Percentiles rank a stretch among this genome's conserved stretches.
Conservation (phyloP, 1,284 basidiomycete species). For the Cryptococcus sp. region DNA sequence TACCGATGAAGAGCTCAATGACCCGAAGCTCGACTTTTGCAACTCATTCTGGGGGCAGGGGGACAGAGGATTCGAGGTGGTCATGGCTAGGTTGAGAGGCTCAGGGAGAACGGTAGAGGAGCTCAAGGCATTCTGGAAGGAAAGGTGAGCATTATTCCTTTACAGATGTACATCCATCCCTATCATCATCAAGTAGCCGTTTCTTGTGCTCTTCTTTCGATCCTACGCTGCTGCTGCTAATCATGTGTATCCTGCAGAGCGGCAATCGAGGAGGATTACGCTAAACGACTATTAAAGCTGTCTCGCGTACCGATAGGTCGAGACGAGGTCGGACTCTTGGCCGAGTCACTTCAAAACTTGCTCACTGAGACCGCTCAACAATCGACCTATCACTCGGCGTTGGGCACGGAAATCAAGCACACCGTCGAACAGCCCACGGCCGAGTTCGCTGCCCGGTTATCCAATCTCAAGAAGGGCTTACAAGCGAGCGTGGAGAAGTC, state of each 20-base stretch:
- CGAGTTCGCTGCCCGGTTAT: constrained; percentile 67
- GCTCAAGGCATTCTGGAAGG: constrained; percentile 81
- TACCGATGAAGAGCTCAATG: constrained; percentile 32
- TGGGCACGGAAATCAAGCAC: constrained; percentile 72
- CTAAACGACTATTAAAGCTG: constrained; percentile 80
- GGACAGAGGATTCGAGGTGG: constrained; percentile 85
- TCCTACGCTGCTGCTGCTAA: neutral
- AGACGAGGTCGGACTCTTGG: constrained; percentile 89
- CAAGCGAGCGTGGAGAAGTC: constrained; percentile 80
- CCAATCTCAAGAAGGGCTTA: constrained; percentile 66
- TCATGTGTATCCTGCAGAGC: constrained; percentile 26
- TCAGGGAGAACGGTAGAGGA: constrained; percentile 88
- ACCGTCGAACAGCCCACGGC: constrained; percentile 71
- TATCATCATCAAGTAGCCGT: neutral
- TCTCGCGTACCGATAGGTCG: constrained; percentile 74
- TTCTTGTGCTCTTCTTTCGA: neutral
- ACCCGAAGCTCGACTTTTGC: constrained; percentile 73
- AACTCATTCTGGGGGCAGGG: constrained; percentile 92
- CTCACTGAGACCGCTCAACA: constrained; percentile 82
- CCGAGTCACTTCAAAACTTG: constrained; percentile 73
- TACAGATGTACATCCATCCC: neutral
- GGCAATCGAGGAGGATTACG: constrained; percentile 86
- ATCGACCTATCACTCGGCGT: constrained; percentile 58
- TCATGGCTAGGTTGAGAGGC: constrained; percentile 83
- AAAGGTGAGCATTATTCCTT: constrained; percentile 62